Conservation (phyloP, 371 early-diverging fungal species). For the Mucor velutinosus region DNA sequence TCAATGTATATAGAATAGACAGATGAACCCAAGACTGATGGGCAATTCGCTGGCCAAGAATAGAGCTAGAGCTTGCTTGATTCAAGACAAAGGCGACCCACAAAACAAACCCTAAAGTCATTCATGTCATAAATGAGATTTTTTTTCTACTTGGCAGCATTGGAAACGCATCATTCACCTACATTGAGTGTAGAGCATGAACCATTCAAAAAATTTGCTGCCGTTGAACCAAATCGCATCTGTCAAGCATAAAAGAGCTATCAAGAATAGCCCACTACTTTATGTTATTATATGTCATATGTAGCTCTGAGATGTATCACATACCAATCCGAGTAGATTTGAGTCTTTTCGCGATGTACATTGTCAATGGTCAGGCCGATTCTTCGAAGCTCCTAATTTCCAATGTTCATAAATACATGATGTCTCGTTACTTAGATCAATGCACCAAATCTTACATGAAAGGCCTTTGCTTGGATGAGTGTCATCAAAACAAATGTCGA, state of each 20-base stretch:
- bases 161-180: not conserved
- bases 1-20: constrained; percentile 18
- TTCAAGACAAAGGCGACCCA: constrained; percentile 10
- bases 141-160: not conserved
- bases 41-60: not conserved
- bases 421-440: not conserved
- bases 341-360: not conserved
- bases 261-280: not conserved
- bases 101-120: constrained; percentile 10
- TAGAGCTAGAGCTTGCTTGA: not conserved
- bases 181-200: constrained; percentile 11
- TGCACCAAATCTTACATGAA: constrained; percentile 16
- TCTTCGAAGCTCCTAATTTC: constrained; percentile 8
- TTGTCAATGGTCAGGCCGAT: not conserved
- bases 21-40: constrained; percentile 37
- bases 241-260: not conserved
- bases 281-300: not conserved
- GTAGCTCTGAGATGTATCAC: not conserved
- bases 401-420: not conserved
- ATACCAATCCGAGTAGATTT: constrained; percentile 9
- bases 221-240: not conserved
- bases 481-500: constrained; percentile 6
- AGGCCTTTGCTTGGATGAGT: constrained; percentile 21
- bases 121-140: not conserved
- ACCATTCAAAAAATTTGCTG: not conserved